Evolutionary conservation across 1,139 yeast genomes (phyloP), one percentile per base, ranked within the genome.

Genomic region (Spencermartinsiella ligniputridi): DNA sequence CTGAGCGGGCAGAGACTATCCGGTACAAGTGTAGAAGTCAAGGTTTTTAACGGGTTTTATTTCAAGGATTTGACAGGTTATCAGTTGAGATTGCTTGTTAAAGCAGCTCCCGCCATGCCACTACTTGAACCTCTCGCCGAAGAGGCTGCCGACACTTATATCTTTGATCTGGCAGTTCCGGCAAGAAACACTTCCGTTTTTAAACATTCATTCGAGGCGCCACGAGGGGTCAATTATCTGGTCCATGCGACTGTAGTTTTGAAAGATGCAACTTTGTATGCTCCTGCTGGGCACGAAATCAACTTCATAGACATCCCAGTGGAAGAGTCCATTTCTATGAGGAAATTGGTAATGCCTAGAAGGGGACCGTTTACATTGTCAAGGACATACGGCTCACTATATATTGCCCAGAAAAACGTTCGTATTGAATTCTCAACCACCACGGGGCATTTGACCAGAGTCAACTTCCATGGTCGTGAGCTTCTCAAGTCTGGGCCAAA

Each of bases 401-500:
- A 13, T 6, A 17, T 17, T 6, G 22, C 11, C 13, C 8, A 19
- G 16, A 8, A 6, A 4, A 33, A 33, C 13, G 8, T n/a, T 8
- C 36, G 29, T 8, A 29, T 47, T 25, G 15, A 34, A 9, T 52
- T 54, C 25, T 41, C 42, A 45, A 55, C 48, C 43, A 36, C 44
- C 12, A 44, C 42, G 5, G 56, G 54, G 12, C 39, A 47, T 25
- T 39, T 56, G 22, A 30, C 43, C 1, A 40, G 40, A 15, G 40
- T 57, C 39, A 35, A 39, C 16, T 54, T 51, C 17, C 42, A 51
- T 35, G 54, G 50, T 18, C 42, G 37, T 15, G 38, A 42, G 16
- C 44, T 51, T 20, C 39, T 51, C 16, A 40, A 50, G 19, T 41
- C 38, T 1, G 57, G 52, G 1, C 58, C 50, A 1, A 34, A 35